Evolutionary conservation across 805 yeast genomes (phyloP), one percentile per base, ranked within the genome.

Genomic region (Metschnikowia cubensis): DNA sequence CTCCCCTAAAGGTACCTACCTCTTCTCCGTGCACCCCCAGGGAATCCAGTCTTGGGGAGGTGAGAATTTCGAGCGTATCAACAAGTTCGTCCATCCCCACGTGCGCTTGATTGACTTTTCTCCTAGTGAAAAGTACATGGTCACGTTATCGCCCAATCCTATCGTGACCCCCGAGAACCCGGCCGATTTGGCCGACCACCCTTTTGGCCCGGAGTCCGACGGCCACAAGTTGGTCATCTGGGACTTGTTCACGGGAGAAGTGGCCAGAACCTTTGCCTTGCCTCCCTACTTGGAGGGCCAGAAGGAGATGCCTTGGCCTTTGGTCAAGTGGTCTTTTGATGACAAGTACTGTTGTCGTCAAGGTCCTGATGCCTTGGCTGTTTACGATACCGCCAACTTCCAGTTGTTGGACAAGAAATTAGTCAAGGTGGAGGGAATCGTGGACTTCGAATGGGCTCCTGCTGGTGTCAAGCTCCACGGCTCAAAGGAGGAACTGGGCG

Each of bases 41-140:
- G 98, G 98, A 77, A 83, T 90, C 50, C 95, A 89, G 67, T 81
- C 92, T 25, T 94, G 97, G 96, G 99, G 98, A 65, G 97, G 98
- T 54, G 80, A 81, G 49, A 76, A 80, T 43, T 89, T 89, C 65
- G 82, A 79, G 55, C 79, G 87, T 61, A 74, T 89, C 59, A 82
- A 79, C 61, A 84, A 89, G 70, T 89, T 87, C 65, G 78, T 84
- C 53, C 99, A 94, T 67, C 91, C 89, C 51, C 89, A 89, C 63
- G 97, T 90, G 42, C 81, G 94, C 66, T 80, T 90, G 58, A 79
- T 92, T 50, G 96, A 91, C 67, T 87, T 94, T 63, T 89, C 97
- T 42, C 97, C 98, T 52, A 82, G 82, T 62, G 99, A 94, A 71
- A 87, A 84, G 65, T 95, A 77, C 64, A 74, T 95, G 70, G 92